Base-by-base conservation (phyloP, 352 stramenopile species). In the Pythium guiyangense region DNA sequence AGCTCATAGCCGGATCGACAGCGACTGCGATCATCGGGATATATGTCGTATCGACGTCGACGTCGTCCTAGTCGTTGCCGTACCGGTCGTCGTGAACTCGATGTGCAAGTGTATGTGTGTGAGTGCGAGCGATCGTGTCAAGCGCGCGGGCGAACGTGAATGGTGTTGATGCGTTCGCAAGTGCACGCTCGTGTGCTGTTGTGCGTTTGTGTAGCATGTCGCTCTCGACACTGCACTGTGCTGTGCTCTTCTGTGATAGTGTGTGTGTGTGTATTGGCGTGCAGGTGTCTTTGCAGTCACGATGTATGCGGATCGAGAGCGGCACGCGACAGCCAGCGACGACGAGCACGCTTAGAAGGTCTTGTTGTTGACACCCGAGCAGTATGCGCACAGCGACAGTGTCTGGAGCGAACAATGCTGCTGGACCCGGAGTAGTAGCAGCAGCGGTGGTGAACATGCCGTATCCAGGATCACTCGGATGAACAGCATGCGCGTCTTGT, bases 291-390 rank as follows among this genome's bases (percentile, higher is more conserved):
- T 57, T 49, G 43, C 52, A 42, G 4, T 42, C 52, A 9, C 25
- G 29, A 12, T 59, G 52, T 42, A 52, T 59, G 42, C 52, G 42
- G 15, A 59, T 45, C 12, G 52, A 45, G 52, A 46, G 44, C 17
- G 52, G 43, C n/a, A 59, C 52, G 27, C 52, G 42, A 2, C 44
- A 27, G 10, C 52, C 52, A 11, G 42, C 27, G n/a, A 59, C 52
- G 52, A 59, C n/a, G n/a, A n/a, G 10, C 27, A 59, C 52, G 11
- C 52, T 42, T 6, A 18, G 52, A 22, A 52, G 52, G 43, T 59
- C 52, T 18, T 51, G 31, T 20, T 44, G 52, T 44, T 17, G 8
- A 20, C 49, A 52, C 12, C 40, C 27, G n/a, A 44, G 9, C 20
- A 42, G 52, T 18, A 59, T 52, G 18, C 34, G 43, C 29, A 59